These are phyloP conservation scores for Microthyrium microscopicum DNA, from an alignment of 2,329 filamentous ascomycete species.

Conservation along the genomic window DNA sequence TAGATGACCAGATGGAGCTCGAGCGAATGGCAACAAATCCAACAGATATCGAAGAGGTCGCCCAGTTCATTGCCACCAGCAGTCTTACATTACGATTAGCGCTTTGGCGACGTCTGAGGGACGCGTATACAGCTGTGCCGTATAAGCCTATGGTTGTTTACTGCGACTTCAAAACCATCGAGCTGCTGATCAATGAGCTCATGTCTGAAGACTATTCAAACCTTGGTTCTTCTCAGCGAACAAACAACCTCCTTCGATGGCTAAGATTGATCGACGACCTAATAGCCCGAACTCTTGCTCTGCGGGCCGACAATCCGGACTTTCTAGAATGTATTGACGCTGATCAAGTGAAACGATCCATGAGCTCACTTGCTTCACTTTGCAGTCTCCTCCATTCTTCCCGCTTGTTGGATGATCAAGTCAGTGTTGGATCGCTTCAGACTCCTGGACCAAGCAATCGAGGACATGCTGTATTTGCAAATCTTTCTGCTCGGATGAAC, in stretches of 20 bases:
- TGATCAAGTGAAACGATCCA: conserved; percentile 56
- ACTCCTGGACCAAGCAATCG: too few species aligned
- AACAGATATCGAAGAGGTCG: conserved; percentile 49
- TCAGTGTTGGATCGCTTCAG: conserved; percentile 57
- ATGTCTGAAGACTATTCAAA: conserved; percentile 42
- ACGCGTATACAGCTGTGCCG: conserved; percentile 71
- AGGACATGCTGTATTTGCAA: too few species aligned
- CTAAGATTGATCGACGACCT: conserved; percentile 67
- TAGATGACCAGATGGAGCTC: background rate
- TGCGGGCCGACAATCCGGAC: conserved; percentile 47
- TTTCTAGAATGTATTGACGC: conserved; percentile 76
- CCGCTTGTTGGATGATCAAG: conserved; percentile 67
- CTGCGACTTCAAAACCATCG: conserved; percentile 71
- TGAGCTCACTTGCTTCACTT: conserved; percentile 54
- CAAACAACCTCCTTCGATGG: conserved; percentile 54
- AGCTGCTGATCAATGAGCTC: conserved; percentile 60
- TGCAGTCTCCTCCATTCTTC: conserved; percentile 62
- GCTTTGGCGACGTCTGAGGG: conserved; percentile 78
- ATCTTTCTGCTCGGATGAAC: conserved; percentile 52
- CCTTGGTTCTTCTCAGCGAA: conserved; percentile 44
- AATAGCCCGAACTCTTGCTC: conserved; percentile 51
- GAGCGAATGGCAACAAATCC: background rate
- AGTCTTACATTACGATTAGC: conserved; percentile 72
- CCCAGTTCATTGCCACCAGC: conserved; percentile 67
- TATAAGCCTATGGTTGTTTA: conserved; percentile 80